Conservation (phyloP, 2,329 filamentous ascomycete genomes). For the Diaporthe ampelina region DNA sequence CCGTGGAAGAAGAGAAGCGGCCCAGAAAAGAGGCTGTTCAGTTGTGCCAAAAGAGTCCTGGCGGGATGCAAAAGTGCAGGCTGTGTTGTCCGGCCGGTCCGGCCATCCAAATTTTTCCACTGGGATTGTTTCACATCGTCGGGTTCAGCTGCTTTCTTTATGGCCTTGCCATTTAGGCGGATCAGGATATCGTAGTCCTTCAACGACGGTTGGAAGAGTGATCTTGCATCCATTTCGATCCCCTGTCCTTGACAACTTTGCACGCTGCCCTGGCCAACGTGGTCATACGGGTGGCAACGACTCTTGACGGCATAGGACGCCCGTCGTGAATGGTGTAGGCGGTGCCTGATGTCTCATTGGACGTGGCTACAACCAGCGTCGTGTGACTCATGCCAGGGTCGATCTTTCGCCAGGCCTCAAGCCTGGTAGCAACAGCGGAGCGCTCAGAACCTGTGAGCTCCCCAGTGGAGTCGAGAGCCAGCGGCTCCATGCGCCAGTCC, state of each 20-base stretch:
- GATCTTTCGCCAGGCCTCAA: constrained; percentile 88
- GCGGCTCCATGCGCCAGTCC: constrained; percentile 90
- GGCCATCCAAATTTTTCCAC: constrained; percentile 86
- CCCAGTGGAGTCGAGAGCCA: constrained; percentile 82
- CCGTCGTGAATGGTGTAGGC: constrained; percentile 80
- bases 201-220: constrained; percentile 80
- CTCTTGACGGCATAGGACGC: constrained; percentile 73
- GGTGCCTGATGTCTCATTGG: constrained; percentile 81
- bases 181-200: constrained; percentile 90
- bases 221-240: constrained; percentile 65
- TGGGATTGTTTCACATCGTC: constrained; percentile 56
- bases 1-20: constrained; percentile 86
- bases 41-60: constrained; percentile 74
- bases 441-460: constrained; percentile 74
- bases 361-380: constrained; percentile 85
- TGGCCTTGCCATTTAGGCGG: constrained; percentile 71
- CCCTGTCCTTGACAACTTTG: constrained; percentile 68
- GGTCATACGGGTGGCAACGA: constrained; percentile 87
- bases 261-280: constrained; percentile 83
- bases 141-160: constrained; percentile 56
- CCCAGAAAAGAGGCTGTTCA: constrained; percentile 76
- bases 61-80: constrained; percentile 73
- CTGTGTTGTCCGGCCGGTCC: constrained; percentile 58
- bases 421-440: constrained; percentile 75
- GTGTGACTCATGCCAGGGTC: constrained; percentile 90